Base-by-base conservation (phyloP, 1,139 yeast species). In the Oligophagozyma castellii region DNA sequence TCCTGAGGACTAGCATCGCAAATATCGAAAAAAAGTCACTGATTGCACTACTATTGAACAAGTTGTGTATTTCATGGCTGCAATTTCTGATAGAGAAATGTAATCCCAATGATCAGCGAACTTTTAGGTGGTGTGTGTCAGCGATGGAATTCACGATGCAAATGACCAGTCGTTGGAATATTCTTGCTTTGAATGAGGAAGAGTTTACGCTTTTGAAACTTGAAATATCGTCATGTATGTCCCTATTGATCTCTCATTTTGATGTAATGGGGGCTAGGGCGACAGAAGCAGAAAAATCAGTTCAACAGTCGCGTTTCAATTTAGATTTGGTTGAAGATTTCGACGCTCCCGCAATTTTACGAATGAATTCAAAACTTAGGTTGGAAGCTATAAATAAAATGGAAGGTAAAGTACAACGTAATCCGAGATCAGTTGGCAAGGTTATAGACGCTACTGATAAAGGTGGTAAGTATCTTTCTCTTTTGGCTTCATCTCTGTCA, bases 201-300 rank as follows among this genome's bases (percentile, higher is more conserved):
- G 86, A 79, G 45, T 86, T 84, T 48, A 61, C 68, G 34, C 59
- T 64, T 30, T 59, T 86, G 42, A 73, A 83, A 42, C 64, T 70
- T 29, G 83, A 81, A 48, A 94, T 86, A 25, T 94, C 95, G 1
- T 78, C 93, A 3, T 83, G 95, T 54, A 81, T 86, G 86, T 75
- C 95, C 2, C 61, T 86, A 32, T 63, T 86, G 37, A 84, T 86
- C 38, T 80, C 95, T 0, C 96, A 86, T 56, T 86, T 86, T 48
- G 96, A 86, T 56, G 81, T 86, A 34, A 84, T 86, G 94, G 95
- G 95, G 29, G 95, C 95, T 0, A 66, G 95, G 43, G 78, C 94
- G 5, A 46, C 50, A 4, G 77, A 77, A 47, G 84, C 83, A 4
- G 83, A 74, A 40, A 59, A 43, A 53, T 58, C 34, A 52, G 66